Conservation (phyloP, 805 yeast genomes). For the Yarrowia keelungensis region DNA sequence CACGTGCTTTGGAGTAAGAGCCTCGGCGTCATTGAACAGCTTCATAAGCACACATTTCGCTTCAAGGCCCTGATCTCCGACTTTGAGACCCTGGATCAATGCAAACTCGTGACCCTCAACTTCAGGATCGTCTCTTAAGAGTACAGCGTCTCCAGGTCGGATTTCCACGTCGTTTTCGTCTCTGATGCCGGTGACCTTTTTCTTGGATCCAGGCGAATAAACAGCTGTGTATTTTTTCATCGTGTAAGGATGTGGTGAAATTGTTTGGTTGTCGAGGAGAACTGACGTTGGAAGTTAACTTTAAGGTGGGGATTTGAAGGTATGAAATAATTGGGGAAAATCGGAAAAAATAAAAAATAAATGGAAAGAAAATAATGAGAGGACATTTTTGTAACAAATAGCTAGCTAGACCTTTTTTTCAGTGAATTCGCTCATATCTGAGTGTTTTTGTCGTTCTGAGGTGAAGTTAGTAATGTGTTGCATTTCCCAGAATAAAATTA, state of each 20-base stretch:
- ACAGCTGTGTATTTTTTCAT: conserved; percentile 9
- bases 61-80: conserved; percentile 13
- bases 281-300: background rate
- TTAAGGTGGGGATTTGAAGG: too few species aligned
- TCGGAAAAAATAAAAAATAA: too few species aligned
- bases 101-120: conserved; percentile 14
- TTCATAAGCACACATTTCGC: conserved; percentile 5
- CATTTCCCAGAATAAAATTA: too few species aligned
- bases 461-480: too few species aligned
- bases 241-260: too few species aligned
- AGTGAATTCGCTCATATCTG: too few species aligned
- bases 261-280: background rate
- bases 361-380: too few species aligned
- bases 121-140: conserved; percentile 14
- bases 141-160: background rate
- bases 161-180: background rate
- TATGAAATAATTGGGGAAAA: too few species aligned
- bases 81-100: conserved; percentile 6
- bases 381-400: too few species aligned
- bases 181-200: background rate
- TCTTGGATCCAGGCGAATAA: background rate
- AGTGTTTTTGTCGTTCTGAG: too few species aligned
- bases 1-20: conserved; percentile 6
- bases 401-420: too few species aligned
- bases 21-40: conserved; percentile 27